These are phyloP conservation scores for Silene latifolia DNA, from an alignment of 148 eudicot genomes.

Conservation along the genomic window DNA sequence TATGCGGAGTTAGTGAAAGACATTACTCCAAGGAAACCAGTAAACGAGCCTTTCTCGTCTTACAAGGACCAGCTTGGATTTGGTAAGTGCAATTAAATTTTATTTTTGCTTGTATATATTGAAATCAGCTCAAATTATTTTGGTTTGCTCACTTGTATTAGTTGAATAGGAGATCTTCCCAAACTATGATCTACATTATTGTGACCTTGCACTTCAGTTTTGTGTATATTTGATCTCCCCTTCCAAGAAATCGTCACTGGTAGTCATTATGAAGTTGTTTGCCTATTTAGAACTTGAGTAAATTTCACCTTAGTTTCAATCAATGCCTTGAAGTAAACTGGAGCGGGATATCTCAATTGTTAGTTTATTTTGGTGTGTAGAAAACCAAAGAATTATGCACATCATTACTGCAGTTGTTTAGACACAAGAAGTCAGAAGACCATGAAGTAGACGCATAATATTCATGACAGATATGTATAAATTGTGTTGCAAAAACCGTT, in stretches of 20 bases:
- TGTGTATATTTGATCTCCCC: no score
- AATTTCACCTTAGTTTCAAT: slow-evolving; percentile 5
- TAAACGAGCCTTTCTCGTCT: slow-evolving; percentile 83
- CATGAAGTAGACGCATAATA: not conserved
- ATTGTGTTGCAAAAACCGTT: not conserved
- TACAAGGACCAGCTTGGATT: slow-evolving; percentile 96
- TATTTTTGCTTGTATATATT: not conserved
- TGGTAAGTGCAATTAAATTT: slow-evolving; percentile 39
- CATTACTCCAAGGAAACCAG: slow-evolving; percentile 59
- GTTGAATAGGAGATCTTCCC: not conserved
- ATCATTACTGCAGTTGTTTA: no score
- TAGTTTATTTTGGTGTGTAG: not conserved
- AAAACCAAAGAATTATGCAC: not conserved
- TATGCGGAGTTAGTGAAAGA: slow-evolving; percentile 91
- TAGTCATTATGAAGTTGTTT: not conserved
- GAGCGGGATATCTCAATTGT: not conserved
- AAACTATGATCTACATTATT: not conserved
- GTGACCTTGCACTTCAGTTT: not conserved
- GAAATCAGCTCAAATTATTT: not conserved
- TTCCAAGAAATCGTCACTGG: not conserved
- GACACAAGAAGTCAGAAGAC: no score
- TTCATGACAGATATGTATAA: not conserved
- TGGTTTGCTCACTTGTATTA: not conserved
- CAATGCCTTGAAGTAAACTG: not conserved
- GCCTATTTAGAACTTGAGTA: not conserved